phyloP scores from a whole-genome alignment of 2,329 filamentous ascomycete genomes.

The Ascochyta fabae region DNA sequence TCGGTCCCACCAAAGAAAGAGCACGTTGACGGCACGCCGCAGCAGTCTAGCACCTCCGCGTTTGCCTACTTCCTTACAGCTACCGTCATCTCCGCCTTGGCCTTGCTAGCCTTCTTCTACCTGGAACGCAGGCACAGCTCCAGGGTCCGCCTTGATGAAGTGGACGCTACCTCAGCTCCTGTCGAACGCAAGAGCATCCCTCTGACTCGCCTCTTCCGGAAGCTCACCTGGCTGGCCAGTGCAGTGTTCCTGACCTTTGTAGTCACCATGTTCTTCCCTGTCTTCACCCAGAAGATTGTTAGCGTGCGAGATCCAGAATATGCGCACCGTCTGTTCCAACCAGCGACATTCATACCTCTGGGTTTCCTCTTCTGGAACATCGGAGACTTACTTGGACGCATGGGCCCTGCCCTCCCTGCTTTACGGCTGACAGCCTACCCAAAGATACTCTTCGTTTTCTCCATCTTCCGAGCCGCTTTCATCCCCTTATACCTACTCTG shows the following conservation, averaged over 20 bases:
- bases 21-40: slow-evolving; percentile 40
- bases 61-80: slow-evolving; percentile 93
- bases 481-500: slow-evolving; percentile 89
- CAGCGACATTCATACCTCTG: slow-evolving; percentile 83
- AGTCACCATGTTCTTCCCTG: slow-evolving; percentile 92
- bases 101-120: slow-evolving; percentile 76
- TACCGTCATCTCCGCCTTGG: slow-evolving; percentile 72
- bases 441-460: slow-evolving; percentile 68
- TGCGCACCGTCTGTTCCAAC: slow-evolving; percentile 68
- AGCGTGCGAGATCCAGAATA: slow-evolving; percentile 51
- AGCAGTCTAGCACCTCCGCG: slow-evolving; percentile 69
- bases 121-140: slow-evolving; percentile 65
- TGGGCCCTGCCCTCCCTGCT: slow-evolving; percentile 67
- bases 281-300: slow-evolving; percentile 72
- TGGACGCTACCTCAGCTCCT: slow-evolving; percentile 26
- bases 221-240: slow-evolving; percentile 78
- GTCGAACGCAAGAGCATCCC: slow-evolving; percentile 57
- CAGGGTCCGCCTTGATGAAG: slow-evolving; percentile 33
- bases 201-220: slow-evolving; percentile 72
- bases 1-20: slow-evolving; percentile 62
- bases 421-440: slow-evolving; percentile 68
- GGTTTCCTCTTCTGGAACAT: slow-evolving; percentile 93
- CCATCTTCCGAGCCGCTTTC: slow-evolving; percentile 71
- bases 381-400: slow-evolving; percentile 80
- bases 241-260: slow-evolving; percentile 81